Base-by-base conservation (phyloP, 257 asterid genomes). In the Solanum medicagineum region DNA sequence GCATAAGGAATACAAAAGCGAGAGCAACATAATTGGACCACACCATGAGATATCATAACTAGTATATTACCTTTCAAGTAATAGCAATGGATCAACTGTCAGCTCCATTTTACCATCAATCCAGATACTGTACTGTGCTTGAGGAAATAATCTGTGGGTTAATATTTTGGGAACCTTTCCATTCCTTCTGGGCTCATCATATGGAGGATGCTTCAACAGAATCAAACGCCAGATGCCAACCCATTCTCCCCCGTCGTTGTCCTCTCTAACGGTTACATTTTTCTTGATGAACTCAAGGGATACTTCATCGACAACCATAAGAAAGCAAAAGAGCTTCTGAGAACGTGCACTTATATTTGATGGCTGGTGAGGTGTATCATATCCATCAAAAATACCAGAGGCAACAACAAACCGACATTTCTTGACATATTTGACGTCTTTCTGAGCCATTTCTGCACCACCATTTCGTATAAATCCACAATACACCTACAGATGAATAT, bases 91-190 rank as follows among this genome's bases (percentile, higher is more conserved):
- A 87, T 97, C 99, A 85, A 97, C 98, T 54, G 92, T 91, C 82
- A 97, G 97, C 93, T 97, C 98, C 99, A 97, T 97, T 94, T 97
- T 95, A 88, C 98, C 99, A 90, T 97, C 99, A 87, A 97, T 93
- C 99, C 99, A 97, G 85, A 97, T 93, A 92, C 99, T 95, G 91
- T 97, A 97, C 84, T 88, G 91, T 79, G 99, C 97, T 87, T 94
- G 91, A 84, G 98, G 99, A 90, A 97, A 97, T 88, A 97, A 86
- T 83, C 98, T 92, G 85, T 97, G 99, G 70, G 99, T 97, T 85
- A 95, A 88, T 87, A 97, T 97, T 93, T 97, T 97, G 3, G 99
- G 99, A 89, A 97, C 98, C 89, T 97, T 97, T 74, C 99, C 99
- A 57, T 97, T 97, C 92, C 99, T 93, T 88, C 99, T 88, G 82